These are phyloP conservation scores for Metschnikowia hibisci DNA, from an alignment of 805 yeast genomes.

Conservation along the genomic window DNA sequence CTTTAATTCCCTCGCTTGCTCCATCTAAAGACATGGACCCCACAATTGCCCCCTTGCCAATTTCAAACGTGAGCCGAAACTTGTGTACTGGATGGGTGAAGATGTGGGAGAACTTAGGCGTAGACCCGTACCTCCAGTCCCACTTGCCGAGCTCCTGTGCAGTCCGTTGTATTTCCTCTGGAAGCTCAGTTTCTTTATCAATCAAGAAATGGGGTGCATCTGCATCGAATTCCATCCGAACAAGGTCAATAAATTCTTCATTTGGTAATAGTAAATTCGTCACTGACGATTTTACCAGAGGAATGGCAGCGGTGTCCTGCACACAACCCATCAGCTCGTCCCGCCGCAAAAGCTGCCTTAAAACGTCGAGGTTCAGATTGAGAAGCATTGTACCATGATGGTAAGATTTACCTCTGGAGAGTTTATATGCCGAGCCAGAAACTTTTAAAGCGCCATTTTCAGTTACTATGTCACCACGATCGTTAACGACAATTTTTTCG, in stretches of 20 bases:
- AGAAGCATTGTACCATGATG: constrained; percentile 97
- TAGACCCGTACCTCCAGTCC: constrained; percentile 73
- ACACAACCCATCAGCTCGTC: constrained; percentile 41
- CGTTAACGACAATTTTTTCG: constrained; percentile 48
- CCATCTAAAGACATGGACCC: constrained; percentile 20
- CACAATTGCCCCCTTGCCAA: constrained; percentile 43
- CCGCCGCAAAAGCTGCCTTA: constrained; percentile 57
- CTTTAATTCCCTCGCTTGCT: background rate
- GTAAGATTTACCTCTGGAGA: constrained; percentile 75
- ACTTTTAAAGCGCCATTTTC: constrained; percentile 48
- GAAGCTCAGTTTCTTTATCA: constrained; percentile 27
- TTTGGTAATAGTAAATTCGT: constrained; percentile 51
- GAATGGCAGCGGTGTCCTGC: constrained; percentile 51
- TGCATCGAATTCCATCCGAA: constrained; percentile 39
- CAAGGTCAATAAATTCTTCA: constrained; percentile 45
- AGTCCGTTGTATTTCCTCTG: constrained; percentile 37
- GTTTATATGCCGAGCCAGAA: constrained; percentile 90
- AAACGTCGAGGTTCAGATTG: constrained; percentile 54
- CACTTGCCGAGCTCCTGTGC: constrained; percentile 48
- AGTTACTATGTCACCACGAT: constrained; percentile 75
- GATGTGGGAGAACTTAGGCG: constrained; percentile 67
- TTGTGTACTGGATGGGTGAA: constrained; percentile 34
- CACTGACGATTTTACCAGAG: constrained; percentile 80
- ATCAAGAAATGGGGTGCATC: constrained; percentile 21
- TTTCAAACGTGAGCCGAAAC: constrained; percentile 34